These are phyloP conservation scores for Thraustotheca clavata DNA, from an alignment of 352 stramenopile species.

Conservation along the genomic window DNA sequence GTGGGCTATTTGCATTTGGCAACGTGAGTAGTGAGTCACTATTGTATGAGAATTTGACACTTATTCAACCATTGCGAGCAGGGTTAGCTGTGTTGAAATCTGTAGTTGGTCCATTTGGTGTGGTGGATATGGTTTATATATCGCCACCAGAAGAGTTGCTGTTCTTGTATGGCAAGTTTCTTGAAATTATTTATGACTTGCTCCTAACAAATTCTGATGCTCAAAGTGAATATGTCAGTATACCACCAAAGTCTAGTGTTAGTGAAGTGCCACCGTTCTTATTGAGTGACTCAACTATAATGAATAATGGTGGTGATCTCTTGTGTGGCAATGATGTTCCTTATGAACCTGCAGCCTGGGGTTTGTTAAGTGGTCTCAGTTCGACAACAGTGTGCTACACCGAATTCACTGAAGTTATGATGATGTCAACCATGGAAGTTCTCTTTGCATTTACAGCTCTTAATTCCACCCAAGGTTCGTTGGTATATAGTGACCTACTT, in stretches of 20 bases:
- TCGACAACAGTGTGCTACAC: background rate
- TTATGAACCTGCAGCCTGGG: background rate
- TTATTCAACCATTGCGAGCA: background rate
- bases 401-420: background rate
- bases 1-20: background rate
- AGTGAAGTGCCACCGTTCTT: background rate
- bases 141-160: background rate
- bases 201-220: background rate
- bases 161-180: background rate
- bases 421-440: background rate
- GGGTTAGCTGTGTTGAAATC: background rate
- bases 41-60: background rate
- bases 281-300: background rate
- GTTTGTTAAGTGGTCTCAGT: background rate
- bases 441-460: background rate
- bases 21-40: background rate
- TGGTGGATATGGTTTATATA: background rate
- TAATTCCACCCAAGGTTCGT: background rate
- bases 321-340: background rate
- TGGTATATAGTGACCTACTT: background rate
- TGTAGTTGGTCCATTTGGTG: conserved; percentile 3
- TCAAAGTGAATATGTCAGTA: no score
- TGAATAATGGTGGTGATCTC: background rate
- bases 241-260: background rate
- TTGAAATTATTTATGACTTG: background rate